Conservation (phyloP, 2,329 filamentous ascomycete species). For the Claviceps arundinis region DNA sequence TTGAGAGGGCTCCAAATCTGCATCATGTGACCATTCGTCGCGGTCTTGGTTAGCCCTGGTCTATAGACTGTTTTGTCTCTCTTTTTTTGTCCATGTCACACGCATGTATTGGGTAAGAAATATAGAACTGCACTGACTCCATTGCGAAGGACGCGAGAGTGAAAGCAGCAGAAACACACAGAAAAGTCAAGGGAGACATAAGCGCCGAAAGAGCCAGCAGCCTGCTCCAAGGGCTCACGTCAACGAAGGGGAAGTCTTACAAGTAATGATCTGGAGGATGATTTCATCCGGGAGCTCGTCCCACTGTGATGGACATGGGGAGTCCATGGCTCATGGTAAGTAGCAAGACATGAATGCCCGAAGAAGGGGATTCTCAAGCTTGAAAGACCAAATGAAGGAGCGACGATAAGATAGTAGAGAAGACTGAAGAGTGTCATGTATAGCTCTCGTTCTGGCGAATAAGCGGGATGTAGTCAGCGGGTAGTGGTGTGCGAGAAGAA, state of each 20-base stretch:
- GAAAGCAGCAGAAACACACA: background rate
- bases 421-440: no score
- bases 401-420: no score
- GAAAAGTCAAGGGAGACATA: background rate
- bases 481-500: background rate
- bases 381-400: background rate
- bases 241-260: conserved; percentile 26
- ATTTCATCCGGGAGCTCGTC: conserved; percentile 51
- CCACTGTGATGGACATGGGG: conserved; percentile 14
- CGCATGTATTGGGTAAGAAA: no score
- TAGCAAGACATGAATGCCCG: background rate
- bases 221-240: background rate
- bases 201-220: background rate
- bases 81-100: background rate
- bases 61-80: background rate
- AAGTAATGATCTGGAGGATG: conserved; percentile 46
- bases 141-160: background rate
- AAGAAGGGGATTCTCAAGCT: no score
- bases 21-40: background rate
- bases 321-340: conserved; percentile 17
- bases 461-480: background rate
- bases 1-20: conserved; percentile 23
- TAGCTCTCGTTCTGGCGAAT: background rate
- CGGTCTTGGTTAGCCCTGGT: background rate
- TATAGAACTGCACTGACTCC: background rate